Conservation (phyloP, 2,329 filamentous ascomycete species). For the Paraphaeosphaeria sporulosa region DNA sequence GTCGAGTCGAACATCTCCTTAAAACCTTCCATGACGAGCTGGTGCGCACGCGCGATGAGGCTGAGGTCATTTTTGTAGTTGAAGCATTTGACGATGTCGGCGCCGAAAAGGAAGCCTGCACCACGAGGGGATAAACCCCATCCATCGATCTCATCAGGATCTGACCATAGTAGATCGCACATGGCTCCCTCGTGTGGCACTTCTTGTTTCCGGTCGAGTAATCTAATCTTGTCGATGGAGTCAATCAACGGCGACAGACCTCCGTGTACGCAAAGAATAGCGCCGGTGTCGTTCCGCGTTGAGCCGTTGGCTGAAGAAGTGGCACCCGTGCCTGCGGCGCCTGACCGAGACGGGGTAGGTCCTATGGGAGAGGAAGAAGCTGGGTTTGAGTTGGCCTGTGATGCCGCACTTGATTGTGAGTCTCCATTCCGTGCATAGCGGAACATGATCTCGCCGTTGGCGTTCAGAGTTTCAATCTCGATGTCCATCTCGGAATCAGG, state of each 20-base stretch:
- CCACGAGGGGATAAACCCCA: constrained; percentile 95
- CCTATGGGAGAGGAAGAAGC: constrained; percentile 49
- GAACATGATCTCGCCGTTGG: constrained; percentile 79
- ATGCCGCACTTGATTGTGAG: constrained; percentile 46
- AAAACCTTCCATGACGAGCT: constrained; percentile 99
- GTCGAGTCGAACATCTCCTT: constrained; percentile 94
- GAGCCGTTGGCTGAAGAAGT: constrained; percentile 70
- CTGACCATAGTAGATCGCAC: constrained; percentile 98
- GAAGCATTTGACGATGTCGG: constrained; percentile 92
- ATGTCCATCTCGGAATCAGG: constrained; percentile 72
- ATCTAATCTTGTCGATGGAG: constrained; percentile 91
- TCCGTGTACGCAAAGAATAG: constrained; percentile 94
- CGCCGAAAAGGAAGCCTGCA: constrained; percentile 93
- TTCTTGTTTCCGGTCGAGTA: constrained; percentile 94
- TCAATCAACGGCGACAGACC: constrained; percentile 91
- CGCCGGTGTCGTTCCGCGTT: constrained; percentile 62
- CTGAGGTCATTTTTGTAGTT: constrained; percentile 93
- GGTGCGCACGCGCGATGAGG: constrained; percentile 91
- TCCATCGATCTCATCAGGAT: constrained; percentile 96
- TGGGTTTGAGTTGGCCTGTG: constrained; percentile 40
- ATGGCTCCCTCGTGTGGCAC: constrained; percentile 98
- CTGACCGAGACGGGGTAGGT: constrained; percentile 62
- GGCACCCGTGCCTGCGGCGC: constrained; percentile 81
- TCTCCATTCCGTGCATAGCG: constrained; percentile 65
- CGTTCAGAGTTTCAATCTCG: constrained; percentile 93